Evolutionary conservation across 1,284 basidiomycete species (phyloP), one percentile per base, ranked within the genome.

Genomic region (Agroathelia rolfsii): DNA sequence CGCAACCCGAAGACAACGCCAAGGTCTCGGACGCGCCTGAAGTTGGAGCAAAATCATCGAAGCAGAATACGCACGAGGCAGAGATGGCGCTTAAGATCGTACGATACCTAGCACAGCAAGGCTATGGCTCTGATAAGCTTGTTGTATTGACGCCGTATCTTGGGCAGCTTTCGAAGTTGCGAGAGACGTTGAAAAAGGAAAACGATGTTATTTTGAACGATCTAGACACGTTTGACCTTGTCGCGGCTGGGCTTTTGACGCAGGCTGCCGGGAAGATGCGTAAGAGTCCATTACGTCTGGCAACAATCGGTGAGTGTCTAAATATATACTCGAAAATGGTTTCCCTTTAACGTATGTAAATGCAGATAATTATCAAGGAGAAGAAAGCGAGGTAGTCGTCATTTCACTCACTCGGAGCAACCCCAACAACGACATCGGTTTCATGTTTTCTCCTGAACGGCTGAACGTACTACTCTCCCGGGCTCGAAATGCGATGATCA

Each of bases 341-440:
- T 11, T 29, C 17, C 24, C n/a, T 16, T 10, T 15, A 19, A n/a
- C 22, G 40, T 20, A 35, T 18, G 35, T 10, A 16, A 24, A 34
- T 3, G n/a, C 16, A 56, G 55, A 57, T 33, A 56, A 57, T 32
- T 56, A 55, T 27, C 55, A 55, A 36, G 55, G 54, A 16, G 55
- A 57, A 41, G 55, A 57, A 30, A 53, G 52, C 30, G 46, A 55
- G n/a, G 51, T 57, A 24, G 53, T 56, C 17, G 43, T 57, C 22
- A 39, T 42, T 3, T 50, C 46, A 4, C 39, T 57, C 4, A 51
- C 50, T 1, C 31, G 54, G 10, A 53, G 50, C 37, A 55, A 55
- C 35, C 6, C 39, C 0, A 26, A 37, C 3, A 31, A 43, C 16
- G 50, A 56, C 28, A 55, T 57, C 25, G 55, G 55, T 0, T 57